These are phyloP conservation scores for Phytophthora pini DNA, from an alignment of 352 stramenopile species.

Conservation along the genomic window DNA sequence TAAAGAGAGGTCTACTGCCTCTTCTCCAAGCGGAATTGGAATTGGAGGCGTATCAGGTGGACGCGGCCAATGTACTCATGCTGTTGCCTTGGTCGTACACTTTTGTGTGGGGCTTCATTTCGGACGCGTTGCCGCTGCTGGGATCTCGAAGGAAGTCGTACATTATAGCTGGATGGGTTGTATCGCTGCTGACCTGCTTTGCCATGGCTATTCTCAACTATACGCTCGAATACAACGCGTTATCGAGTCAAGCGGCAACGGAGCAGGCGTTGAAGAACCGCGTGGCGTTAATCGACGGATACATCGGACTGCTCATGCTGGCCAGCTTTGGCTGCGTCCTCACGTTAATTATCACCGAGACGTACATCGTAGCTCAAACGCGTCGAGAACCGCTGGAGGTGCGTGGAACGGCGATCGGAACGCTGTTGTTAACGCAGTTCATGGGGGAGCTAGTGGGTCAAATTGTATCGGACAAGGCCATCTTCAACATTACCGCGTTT, in stretches of 20 bases:
- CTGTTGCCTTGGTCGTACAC: constrained; percentile 57
- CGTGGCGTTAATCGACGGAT: constrained; percentile 41
- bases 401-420: constrained; percentile 49
- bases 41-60: constrained; percentile 39
- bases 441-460: constrained; percentile 55
- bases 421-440: constrained; percentile 60
- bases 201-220: constrained; percentile 63
- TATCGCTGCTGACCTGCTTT: constrained; percentile 55
- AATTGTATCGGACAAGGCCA: constrained; percentile 48
- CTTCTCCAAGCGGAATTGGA: constrained; percentile 50
- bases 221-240: constrained; percentile 49
- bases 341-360: constrained; percentile 53
- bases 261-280: constrained; percentile 28
- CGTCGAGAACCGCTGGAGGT: constrained; percentile 45
- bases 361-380: constrained; percentile 68
- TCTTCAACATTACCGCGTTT: constrained; percentile 58
- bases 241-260: constrained; percentile 27
- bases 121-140: constrained; percentile 54
- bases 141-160: constrained; percentile 61
- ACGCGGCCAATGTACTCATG: constrained; percentile 45
- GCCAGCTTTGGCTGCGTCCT: constrained; percentile 61
- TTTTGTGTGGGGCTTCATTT: constrained; percentile 61
- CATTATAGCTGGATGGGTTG: constrained; percentile 56
- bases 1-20: constrained; percentile 49
- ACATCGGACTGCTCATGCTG: constrained; percentile 53